Evolutionary conservation across 306 rosid species (phyloP), one percentile per base, ranked within the genome.

Genomic region (Styphnolobium japonicum): DNA sequence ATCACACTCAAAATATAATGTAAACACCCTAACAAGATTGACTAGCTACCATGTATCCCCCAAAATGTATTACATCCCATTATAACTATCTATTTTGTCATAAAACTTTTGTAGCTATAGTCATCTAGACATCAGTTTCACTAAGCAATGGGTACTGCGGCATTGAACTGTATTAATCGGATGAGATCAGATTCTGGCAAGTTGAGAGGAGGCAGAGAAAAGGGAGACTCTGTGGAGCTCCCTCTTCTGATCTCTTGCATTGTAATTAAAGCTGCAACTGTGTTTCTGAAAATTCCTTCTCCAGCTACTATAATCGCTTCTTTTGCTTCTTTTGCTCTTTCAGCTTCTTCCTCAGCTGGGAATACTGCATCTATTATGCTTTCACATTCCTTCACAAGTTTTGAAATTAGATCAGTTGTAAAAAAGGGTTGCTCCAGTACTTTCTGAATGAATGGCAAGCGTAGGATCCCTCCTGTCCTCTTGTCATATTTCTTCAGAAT

Each of bases 401-500:
- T 89, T 18, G 98, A 94, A 19, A 94, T 82, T 6, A 86, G 69
- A 15, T 94, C 98, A 0, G 97, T 94, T 6, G 93, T 91, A 52
- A 84, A 92, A 75, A 92, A 94, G 0, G 98, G 98, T 15, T 94
- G 97, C 77, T 88, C 89, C 64, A 91, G 0, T 5, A 92, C 93
- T 80, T 82, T 94, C 78, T 92, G 88, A 15, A 94, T 92, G 89
- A 94, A 94, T 49, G 93, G 90, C 52, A 91, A 67, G 4, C 97
- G 89, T 22, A 92, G 34, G 2, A 92, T 74, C 1, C 91, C 88
- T 0, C 97, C 97, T 15, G 95, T 94, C 19, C 95, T 83, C 86
- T 94, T 92, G 86, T 94, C 98, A 49, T 94, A 91, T 65, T 94
- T 94, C 89, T 94, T 94, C 81, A 94, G 39, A 81, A 94, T 92